phyloP scores from a whole-genome alignment of 352 stramenopile genomes.

The Phytophthora megakarya region DNA sequence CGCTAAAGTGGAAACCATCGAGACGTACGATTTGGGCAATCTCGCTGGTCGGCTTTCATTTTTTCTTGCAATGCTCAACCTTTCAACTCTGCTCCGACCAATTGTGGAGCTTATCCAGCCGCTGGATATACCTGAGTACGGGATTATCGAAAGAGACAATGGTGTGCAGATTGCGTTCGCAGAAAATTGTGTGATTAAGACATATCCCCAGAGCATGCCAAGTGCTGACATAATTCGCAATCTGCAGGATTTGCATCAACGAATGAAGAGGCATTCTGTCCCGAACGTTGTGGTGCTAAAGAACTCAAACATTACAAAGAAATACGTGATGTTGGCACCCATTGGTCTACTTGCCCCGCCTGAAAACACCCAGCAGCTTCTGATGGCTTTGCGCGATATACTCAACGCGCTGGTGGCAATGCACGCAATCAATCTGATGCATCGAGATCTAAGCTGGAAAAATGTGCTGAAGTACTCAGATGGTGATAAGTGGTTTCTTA shows the following conservation, averaged over 20 bases:
- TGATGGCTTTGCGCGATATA: conserved; percentile 18
- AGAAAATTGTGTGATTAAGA: conserved; percentile 22
- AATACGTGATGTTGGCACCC: conserved; percentile 9
- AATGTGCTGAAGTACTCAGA: conserved; percentile 23
- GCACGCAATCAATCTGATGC: conserved; percentile 21
- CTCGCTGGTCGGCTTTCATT: conserved; percentile 24
- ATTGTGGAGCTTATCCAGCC: conserved; percentile 10
- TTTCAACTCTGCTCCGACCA: conserved; percentile 33
- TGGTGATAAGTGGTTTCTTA: conserved; percentile 17
- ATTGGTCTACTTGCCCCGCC: conserved; percentile 12
- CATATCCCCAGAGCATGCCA: conserved; percentile 13
- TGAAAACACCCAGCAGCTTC: conserved; percentile 6
- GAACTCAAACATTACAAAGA: conserved; percentile 10
- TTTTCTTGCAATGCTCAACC: conserved; percentile 35
- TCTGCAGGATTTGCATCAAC: conserved; percentile 9
- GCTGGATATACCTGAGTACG: conserved; percentile 11
- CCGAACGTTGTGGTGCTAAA: conserved; percentile 25
- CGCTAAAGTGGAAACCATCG: conserved; percentile 30
- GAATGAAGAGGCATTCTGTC: conserved; percentile 11
- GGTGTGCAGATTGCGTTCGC: conserved; percentile 17
- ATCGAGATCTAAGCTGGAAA: conserved; percentile 28
- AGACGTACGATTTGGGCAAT: conserved; percentile 28
- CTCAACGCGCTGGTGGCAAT: conserved; percentile 21
- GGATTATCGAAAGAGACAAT: conserved; percentile 4
- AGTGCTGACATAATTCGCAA: conserved; percentile 14